Evolutionary conservation across 2,329 filamentous ascomycete genomes (phyloP), one percentile per base, ranked within the genome.

Genomic region (Bipolaris bicolor): DNA sequence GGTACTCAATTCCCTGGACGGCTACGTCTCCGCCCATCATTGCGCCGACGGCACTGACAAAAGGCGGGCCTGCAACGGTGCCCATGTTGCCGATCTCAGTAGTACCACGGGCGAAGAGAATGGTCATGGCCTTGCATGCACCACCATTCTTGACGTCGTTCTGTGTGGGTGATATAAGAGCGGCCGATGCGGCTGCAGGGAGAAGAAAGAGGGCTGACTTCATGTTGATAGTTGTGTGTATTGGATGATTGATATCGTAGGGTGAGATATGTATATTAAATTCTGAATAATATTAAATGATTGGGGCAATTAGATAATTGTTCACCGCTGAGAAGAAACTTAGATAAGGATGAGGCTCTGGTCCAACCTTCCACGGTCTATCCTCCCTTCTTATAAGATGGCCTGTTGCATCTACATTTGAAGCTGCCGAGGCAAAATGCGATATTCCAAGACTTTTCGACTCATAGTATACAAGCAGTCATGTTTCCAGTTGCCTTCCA

Each of bases 101-200:
- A 3, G 83, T 85, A 7, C 84, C 84, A 16, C 84, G 80, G n/a
- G 84, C 84, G 62, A 83, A 86, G 63, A 86, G 80, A 49, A 86
- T 70, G 7, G 82, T 85, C 59, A 83, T 77, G 31, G 75, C 66
- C 33, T 78, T 79, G 70, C 81, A 83, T 44, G 52, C 64, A n/a
- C 63, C 57, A 43, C 66, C 64, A 40, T 63, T 64, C 16, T 56
- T 68, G 36, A 74, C 58, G 46, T 74, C 72, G 49, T 70, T 71
- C 43, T 72, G 65, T 0, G 63, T 68, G 10, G 33, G 52, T 22
- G 61, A 66, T 15, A 50, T 63, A n/a, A 73, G 62, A 29, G 63
- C 66, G 9, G 66, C 63, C 7, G 60, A 55, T 16, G 57, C 48
- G 15, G 65, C 37, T 11, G 63, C 52, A 1, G 58, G 39, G 3